Evolutionary conservation across 495 filamentous ascomycete genomes (phyloP).

Genomic region (Talaromyces trachyspermus): DNA sequence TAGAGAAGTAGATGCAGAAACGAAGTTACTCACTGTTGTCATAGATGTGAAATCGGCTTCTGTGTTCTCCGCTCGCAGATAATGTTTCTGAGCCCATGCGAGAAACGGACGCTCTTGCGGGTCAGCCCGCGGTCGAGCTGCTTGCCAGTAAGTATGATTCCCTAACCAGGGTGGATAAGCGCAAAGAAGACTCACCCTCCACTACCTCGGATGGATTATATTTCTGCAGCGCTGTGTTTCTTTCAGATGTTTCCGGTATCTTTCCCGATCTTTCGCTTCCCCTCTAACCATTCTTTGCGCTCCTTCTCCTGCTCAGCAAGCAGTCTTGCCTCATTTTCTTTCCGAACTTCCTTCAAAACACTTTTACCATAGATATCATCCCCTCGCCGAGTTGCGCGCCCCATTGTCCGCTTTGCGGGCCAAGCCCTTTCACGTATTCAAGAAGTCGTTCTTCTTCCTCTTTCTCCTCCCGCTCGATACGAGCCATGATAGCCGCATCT

Average conservation of each 20-base stretch:
- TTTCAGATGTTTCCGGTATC: constrained; percentile 30
- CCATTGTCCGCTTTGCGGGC: constrained; percentile 38
- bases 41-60: constrained; percentile 25
- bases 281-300: constrained; percentile 38
- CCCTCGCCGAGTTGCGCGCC: constrained; percentile 34
- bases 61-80: constrained; percentile 30
- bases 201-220: constrained; percentile 30
- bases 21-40: constrained; percentile 33
- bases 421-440: constrained; percentile 35
- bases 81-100: constrained; percentile 44
- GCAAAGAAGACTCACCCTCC: constrained; percentile 33
- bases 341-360: constrained; percentile 41
- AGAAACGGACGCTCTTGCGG: constrained; percentile 33
- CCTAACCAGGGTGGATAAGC: too few relatives aligned
- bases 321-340: constrained; percentile 38
- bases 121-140: constrained; percentile 38
- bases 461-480: constrained; percentile 51
- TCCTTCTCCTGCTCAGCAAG: constrained; percentile 42
- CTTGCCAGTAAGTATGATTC: too few relatives aligned
- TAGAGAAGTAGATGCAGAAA: too few relatives aligned
- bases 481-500: constrained; percentile 53
- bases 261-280: constrained; percentile 32
- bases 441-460: constrained; percentile 35
- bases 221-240: constrained; percentile 45
- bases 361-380: constrained; percentile 36